These are phyloP conservation scores for Funneliformis geosporum DNA, from an alignment of 192 early-diverging fungal genomes.

Conservation along the genomic window DNA sequence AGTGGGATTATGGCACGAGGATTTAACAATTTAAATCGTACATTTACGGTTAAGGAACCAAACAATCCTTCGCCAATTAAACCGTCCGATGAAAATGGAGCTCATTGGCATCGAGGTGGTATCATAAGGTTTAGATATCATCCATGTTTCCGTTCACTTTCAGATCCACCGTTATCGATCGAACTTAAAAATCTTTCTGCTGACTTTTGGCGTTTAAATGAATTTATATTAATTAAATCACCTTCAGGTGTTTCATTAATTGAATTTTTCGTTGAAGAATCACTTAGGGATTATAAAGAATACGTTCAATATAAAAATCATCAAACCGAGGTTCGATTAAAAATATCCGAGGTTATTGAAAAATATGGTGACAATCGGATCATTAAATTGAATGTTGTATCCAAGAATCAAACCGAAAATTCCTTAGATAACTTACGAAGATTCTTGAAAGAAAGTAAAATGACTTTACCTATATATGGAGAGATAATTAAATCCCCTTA, in stretches of 20 bases:
- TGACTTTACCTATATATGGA: conserved; percentile 2
- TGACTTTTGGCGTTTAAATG: conserved; percentile 11
- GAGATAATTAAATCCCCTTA: conserved; percentile 22
- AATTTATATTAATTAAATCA: conserved; percentile 17
- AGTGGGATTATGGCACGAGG: conserved; percentile 66
- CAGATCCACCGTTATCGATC: conserved; percentile 28
- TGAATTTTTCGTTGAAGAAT: conserved; percentile 55
- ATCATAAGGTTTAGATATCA: conserved; percentile 60
- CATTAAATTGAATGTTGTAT: conserved; percentile 1
- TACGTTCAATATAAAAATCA: conserved; percentile 48
- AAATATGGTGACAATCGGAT: not conserved
- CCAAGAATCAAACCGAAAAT: conserved; percentile 18
- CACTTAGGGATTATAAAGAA: conserved; percentile 54
- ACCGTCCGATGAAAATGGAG: conserved; percentile 57
- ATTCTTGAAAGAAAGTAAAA: conserved; percentile 12
- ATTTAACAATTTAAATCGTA: conserved; percentile 66
- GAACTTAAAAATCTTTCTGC: not conserved
- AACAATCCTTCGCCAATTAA: conserved; percentile 47
- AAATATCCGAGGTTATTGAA: not conserved
- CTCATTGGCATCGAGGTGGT: conserved; percentile 69
- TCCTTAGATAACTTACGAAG: not conserved
- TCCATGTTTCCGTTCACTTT: conserved; percentile 59
- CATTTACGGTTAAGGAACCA: conserved; percentile 64
- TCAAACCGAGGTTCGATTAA: conserved; percentile 23
- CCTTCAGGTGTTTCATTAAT: conserved; percentile 56